Evolutionary conservation across 805 yeast genomes (phyloP), one percentile per base, ranked within the genome.

Genomic region (Yarrowia osloensis): DNA sequence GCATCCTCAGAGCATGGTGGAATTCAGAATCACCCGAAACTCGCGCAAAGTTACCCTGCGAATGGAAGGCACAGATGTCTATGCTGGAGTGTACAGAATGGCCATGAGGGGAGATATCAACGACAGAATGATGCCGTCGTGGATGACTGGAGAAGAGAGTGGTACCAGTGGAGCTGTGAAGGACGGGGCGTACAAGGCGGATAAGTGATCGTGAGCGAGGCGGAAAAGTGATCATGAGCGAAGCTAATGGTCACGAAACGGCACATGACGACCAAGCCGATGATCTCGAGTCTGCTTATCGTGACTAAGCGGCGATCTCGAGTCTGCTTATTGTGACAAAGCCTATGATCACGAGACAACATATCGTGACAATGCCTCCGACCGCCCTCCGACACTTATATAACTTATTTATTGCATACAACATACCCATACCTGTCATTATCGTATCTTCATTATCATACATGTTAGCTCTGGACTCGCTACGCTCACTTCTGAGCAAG

Each of bases 141-240:
- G 92, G 93, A 75, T 90, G 35, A 86, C 93, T 4, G 96, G 96
- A 2, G 91, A 89, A 74, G 87, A 87, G 69, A 88, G 89, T 0
- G 71, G 76, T 1, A 76, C 77, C 46, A 78, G 83, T 40, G 92
- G 92, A 0, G 71, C 69, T 0, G 76, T 84, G 4, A 72, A 71
- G 31, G 76, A 82, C 67, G 84, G 84, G 19, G 49, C 47, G 9
- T 67, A 47, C 29, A 46, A 21, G 35, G 37, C 22, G 4, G 67
- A 46, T 49, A 22, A 19, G 4, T 40, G 24, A 13, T n/a, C n/a
- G n/a, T n/a, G n/a, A n/a, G n/a, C n/a, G n/a, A n/a, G n/a, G n/a
- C n/a, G 24, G 12, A 39, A 13, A 7, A 33, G 11, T 11, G 15
- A 35, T 35, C 39, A 35, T 35, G 39, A 35, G 19, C 39, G 19